These are phyloP conservation scores for Dioscorea zingiberensis DNA, from an alignment of 106 monocot genomes.

Conservation along the genomic window DNA sequence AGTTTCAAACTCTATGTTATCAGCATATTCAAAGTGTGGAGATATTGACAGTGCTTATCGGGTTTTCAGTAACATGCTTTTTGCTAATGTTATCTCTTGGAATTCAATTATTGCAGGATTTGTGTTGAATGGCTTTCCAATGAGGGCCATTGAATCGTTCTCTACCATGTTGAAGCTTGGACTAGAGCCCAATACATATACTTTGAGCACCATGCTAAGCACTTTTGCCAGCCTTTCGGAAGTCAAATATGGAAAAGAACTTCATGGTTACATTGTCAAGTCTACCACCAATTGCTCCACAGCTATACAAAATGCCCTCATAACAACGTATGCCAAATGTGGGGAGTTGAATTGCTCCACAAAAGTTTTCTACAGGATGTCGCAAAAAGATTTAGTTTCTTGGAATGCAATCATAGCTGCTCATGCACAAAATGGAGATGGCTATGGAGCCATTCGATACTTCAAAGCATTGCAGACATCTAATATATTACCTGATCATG, in stretches of 20 bases:
- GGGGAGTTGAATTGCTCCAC: constrained; percentile 24
- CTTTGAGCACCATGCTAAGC: constrained; percentile 21
- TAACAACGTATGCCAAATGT: constrained; percentile 42
- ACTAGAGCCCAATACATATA: constrained; percentile 21
- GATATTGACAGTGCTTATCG: constrained; percentile 10
- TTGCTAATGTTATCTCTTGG: constrained; percentile 35
- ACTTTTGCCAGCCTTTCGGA: constrained; percentile 16
- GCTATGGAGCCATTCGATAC: constrained; percentile 13
- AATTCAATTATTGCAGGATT: constrained; percentile 36
- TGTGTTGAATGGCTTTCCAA: constrained; percentile 18
- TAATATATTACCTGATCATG: constrained; percentile 20
- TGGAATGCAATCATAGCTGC: constrained; percentile 46
- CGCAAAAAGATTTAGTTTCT: constrained; percentile 19
- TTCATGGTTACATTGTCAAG: constrained; percentile 22
- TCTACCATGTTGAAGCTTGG: constrained; percentile 14
- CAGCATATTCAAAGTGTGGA: constrained; percentile 21
- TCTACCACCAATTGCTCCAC: constrained; percentile 1
- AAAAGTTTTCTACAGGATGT: constrained; percentile 24
- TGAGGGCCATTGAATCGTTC: constrained; percentile 18
- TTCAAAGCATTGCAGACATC: constrained; percentile 23
- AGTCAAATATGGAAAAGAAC: constrained; percentile 18
- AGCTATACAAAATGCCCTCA: constrained; percentile 20
- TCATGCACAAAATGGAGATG: constrained; percentile 41
- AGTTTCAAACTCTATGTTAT: constrained; percentile 25
- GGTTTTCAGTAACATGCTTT: constrained; percentile 12